Evolutionary conservation across 148 eudicot genomes (phyloP).

Genomic region (Camellia lanceoleosa): DNA sequence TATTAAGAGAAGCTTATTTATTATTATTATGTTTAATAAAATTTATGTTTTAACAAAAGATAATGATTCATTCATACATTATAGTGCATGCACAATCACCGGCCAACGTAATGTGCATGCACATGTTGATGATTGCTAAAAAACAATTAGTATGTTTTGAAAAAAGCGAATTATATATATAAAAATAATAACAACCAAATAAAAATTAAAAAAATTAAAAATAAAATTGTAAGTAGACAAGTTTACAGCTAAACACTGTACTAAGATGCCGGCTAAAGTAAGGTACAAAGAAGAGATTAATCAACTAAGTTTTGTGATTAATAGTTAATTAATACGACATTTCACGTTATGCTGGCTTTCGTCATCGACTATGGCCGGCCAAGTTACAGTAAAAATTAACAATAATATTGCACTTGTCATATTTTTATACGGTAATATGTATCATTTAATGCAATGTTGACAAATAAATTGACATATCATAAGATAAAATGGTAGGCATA

Average conservation of each 20-base stretch:
- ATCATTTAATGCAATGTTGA: too few species aligned
- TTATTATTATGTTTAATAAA: too few species aligned
- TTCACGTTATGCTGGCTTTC: conserved; percentile 3
- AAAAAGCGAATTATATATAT: neutral
- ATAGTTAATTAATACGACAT: conserved; percentile 12
- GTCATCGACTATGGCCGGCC: conserved; percentile 6
- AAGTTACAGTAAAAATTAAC: neutral
- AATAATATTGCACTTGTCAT: too few species aligned
- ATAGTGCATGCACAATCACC: neutral
- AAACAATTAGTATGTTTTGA: neutral
- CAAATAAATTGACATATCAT: too few species aligned
- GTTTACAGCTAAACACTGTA: conserved; percentile 9
- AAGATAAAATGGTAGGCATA: too few species aligned
- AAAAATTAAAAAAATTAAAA: neutral
- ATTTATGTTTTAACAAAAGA: too few species aligned
- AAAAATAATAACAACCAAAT: neutral
- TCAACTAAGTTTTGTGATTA: neutral
- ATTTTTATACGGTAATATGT: too few species aligned
- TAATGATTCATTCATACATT: neutral
- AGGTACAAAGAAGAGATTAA: neutral
- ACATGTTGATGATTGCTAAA: conserved; percentile 1
- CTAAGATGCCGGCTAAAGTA: conserved; percentile 5
- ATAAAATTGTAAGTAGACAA: neutral
- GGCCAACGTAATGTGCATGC: conserved; percentile 1
- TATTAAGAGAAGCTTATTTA: too few species aligned